Conservation (phyloP, 495 filamentous ascomycete species). For the Letharia columbiana region DNA sequence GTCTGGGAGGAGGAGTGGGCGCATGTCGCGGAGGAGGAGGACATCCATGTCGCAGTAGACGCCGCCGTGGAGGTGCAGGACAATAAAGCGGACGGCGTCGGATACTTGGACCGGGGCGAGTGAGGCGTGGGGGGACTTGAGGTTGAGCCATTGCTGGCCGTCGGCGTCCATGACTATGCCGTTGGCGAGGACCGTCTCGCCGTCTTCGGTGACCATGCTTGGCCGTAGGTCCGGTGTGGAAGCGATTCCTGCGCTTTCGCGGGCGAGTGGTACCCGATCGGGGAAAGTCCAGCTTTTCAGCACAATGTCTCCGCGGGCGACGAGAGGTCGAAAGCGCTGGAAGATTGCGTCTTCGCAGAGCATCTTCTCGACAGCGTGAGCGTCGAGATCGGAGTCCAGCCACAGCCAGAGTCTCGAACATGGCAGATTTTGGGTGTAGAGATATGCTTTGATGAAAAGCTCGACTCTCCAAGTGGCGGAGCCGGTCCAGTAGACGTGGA, state of each 20-base stretch:
- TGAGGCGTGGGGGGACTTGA: constrained; percentile 3
- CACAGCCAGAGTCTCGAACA: constrained; percentile 46
- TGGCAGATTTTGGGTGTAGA: constrained; percentile 49
- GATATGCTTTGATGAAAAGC: constrained; percentile 48
- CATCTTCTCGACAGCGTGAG: constrained; percentile 41
- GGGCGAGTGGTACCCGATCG: constrained; percentile 41
- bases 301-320: constrained; percentile 45
- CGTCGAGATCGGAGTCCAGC: constrained; percentile 44
- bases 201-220: constrained; percentile 41
- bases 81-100: constrained; percentile 46
- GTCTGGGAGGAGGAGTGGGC: constrained; percentile 41
- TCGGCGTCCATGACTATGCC: constrained; percentile 53
- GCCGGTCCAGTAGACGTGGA: constrained; percentile 52
- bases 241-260: neutral
- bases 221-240: neutral
- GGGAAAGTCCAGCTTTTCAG: constrained; percentile 48
- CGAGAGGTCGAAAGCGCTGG: constrained; percentile 43
- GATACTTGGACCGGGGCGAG: constrained; percentile 37
- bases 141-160: constrained; percentile 20
- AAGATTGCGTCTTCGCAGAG: constrained; percentile 42
- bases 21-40: constrained; percentile 47
- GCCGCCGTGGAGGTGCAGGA: constrained; percentile 47
- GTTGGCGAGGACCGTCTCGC: constrained; percentile 48
- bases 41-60: constrained; percentile 53
- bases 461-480: constrained; percentile 50